Evolutionary conservation across 345 rosid species (phyloP).

Genomic region (Eucalyptus pumila): DNA sequence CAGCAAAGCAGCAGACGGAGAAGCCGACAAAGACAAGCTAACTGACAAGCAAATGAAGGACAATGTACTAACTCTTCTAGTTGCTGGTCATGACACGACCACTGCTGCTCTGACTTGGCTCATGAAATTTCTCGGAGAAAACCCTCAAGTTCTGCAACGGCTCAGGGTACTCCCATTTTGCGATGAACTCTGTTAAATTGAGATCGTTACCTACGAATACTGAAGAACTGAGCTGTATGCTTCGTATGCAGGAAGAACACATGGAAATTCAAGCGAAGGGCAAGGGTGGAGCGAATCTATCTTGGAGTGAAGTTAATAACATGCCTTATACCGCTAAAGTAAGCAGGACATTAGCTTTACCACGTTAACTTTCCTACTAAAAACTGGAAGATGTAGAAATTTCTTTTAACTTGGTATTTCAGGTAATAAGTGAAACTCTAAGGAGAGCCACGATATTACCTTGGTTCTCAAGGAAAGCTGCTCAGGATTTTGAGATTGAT

Average conservation of each 20-base stretch:
- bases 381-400: not conserved
- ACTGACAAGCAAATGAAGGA: slow-evolving; percentile 49
- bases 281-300: slow-evolving; percentile 14
- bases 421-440: slow-evolving; percentile 52
- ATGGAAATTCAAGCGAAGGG: slow-evolving; percentile 17
- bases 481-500: slow-evolving; percentile 48
- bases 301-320: slow-evolving; percentile 46
- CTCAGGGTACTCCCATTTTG: slow-evolving; percentile 23
- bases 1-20: slow-evolving; percentile 8
- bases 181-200: not conserved
- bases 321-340: slow-evolving; percentile 57
- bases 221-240: not conserved
- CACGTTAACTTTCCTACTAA: not conserved
- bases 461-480: slow-evolving; percentile 61
- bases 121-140: slow-evolving; percentile 45
- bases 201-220: not conserved
- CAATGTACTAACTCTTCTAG: slow-evolving; percentile 43
- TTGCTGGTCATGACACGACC: slow-evolving; percentile 69
- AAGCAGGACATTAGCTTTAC: not conserved
- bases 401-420: not conserved
- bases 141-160: slow-evolving; percentile 27
- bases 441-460: slow-evolving; percentile 50
- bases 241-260: slow-evolving; percentile 40
- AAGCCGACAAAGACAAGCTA: slow-evolving; percentile 26
- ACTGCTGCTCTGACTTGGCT: slow-evolving; percentile 62